Conservation (phyloP, 352 stramenopile species). For the Phytopythium oedochilum region DNA sequence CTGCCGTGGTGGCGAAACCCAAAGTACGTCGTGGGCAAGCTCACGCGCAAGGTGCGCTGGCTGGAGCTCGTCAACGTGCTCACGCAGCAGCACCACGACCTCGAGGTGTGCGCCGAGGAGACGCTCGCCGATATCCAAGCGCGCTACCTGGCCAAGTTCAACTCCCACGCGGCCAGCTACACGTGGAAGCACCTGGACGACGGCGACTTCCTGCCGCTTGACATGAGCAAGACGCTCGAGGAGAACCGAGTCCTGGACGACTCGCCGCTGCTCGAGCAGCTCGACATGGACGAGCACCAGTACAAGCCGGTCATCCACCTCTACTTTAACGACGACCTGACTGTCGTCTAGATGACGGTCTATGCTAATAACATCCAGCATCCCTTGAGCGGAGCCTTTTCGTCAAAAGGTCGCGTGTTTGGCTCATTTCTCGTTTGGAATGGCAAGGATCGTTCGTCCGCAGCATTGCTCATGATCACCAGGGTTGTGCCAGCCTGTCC, state of each 20-base stretch:
- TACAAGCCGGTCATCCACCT: constrained; percentile 88
- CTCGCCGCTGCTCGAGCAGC: constrained; percentile 64
- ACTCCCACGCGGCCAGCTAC: constrained; percentile 89
- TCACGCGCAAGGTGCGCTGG: constrained; percentile 69
- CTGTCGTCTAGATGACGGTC: constrained; percentile 36
- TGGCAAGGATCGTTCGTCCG: too few relatives aligned
- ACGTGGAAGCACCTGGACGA: constrained; percentile 89
- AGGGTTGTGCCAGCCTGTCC: background rate
- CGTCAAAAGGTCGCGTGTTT: background rate
- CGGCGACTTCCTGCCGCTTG: constrained; percentile 84
- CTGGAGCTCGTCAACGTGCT: constrained; percentile 90
- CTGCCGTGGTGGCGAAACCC: constrained; percentile 89
- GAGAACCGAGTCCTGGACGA: constrained; percentile 89
- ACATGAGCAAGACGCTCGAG: constrained; percentile 86
- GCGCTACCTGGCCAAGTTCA: constrained; percentile 74
- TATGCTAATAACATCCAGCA: background rate
- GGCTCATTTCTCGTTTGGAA: background rate
- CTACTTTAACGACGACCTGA: constrained; percentile 94
- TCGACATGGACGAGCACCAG: constrained; percentile 85
- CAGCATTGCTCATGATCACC: background rate
- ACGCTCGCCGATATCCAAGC: constrained; percentile 86
- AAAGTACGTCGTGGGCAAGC: constrained; percentile 56
- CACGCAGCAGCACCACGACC: constrained; percentile 77
- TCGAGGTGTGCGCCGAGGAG: constrained; percentile 87
- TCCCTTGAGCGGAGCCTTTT: background rate